Evolutionary conservation across 2,329 filamentous ascomycete genomes (phyloP), one percentile per base, ranked within the genome.

Genomic region (Fusarium redolens): DNA sequence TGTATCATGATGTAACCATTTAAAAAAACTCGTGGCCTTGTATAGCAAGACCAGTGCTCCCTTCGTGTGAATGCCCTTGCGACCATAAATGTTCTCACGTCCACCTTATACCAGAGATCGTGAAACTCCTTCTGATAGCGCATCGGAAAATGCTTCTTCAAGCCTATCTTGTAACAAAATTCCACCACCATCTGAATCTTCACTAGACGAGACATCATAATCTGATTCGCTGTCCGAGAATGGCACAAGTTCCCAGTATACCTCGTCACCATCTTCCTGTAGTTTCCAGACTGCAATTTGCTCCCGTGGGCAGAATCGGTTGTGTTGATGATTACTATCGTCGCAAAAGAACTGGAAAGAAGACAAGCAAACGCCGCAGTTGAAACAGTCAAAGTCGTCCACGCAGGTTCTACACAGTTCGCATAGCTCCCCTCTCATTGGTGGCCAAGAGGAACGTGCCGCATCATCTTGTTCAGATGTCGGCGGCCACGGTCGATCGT

Each of bases 301-400:
- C 40, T 25, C 1, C 3, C 22, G 2, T 3, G 15, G 25, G 7
- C 52, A 63, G 2, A 0, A 1, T 2, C 0, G 0, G 1, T n/a
- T 1, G 8, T 47, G 52, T 5, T 1, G 1, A 17, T 33, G 35
- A 7, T 9, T 8, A 2, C 1, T 1, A 5, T 20, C 15, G 0
- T 8, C 7, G 5, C 51, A 63, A 6, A 2, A 1, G 8, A 17
- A 58, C 4, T 40, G 2, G 17, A 50, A 20, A 7, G 12, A 18
- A 7, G 54, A 48, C 3, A 44, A 0, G n/a, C 61, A 63, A 5
- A 30, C 18, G 3, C 43, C 43, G 10, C 60, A 57, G 22, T 22
- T 22, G 22, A 22, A 22, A 22, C 22, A 22, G 22, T 22, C 22
- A 22, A 22, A 3, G 22, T 22, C 22, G 22, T 22, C 22, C 22